Evolutionary conservation across 2,329 filamentous ascomycete species (phyloP), one percentile per base, ranked within the genome.

Genomic region (Penicillium italicum): DNA sequence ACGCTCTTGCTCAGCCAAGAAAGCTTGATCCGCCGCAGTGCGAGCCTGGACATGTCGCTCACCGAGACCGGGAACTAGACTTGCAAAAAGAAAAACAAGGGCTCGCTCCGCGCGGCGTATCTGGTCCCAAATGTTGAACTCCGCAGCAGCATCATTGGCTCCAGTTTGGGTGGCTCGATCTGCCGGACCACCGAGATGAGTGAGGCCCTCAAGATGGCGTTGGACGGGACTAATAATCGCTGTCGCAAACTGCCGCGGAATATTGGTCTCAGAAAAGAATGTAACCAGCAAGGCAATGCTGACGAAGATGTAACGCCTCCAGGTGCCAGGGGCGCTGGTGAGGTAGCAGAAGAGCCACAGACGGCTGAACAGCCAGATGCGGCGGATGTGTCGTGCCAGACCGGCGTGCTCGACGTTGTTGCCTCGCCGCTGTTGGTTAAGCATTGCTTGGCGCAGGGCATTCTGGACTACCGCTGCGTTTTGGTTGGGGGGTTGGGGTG

Each of bases 21-120:
- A 64, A 16, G 66, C 66, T 56, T 69, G 74, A 59, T 80, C 76
- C 16, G 80, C 76, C 50, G 80, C 79, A 62, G 82, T 79, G 55
- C 80, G 76, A 26, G 80, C 83, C 59, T 78, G 74, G 14, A 86
- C 80, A 66, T 85, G 82, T 8, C 82, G 74, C 66, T 87, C 84
- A 0, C 84, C 84, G 26, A 87, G 76, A 0, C 84, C 84, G 0
- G 84, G 84, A 66, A 84, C 80, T 47, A 87, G 66, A 68, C 81
- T 85, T 0, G 83, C 84, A 33, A 87, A 67, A 57, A 87, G 84
- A n/a, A 87, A 72, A n/a, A 82, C 82, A 38, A 83, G 64, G 1
- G 80, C 80, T 36, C 84, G 76, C 66, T 86, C 84, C 0, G 77
- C 68, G 2, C 77, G 75, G 41, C 80, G 71, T 18, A 83, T 38